Evolutionary conservation across 2,329 filamentous ascomycete genomes (phyloP).

Genomic region (Penicillium sp.): DNA sequence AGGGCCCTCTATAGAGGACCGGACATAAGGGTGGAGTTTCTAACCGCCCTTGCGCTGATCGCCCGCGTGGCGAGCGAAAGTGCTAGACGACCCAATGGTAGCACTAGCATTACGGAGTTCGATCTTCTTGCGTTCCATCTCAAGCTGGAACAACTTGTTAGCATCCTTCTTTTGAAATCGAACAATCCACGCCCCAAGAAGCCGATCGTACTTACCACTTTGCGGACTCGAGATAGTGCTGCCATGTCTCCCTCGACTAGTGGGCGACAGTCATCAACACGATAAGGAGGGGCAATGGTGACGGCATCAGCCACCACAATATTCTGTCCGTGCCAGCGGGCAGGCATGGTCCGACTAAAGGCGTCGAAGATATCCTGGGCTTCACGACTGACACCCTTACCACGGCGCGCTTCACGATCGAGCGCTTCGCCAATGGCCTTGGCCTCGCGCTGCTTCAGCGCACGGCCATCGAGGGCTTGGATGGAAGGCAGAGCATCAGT

Average conservation of each 20-base stretch:
- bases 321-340: conserved; percentile 55
- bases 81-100: conserved; percentile 32
- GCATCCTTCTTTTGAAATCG: not conserved
- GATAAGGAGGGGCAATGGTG: conserved; percentile 56
- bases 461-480: conserved; percentile 50
- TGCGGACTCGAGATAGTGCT: conserved; percentile 44
- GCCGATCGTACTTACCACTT: conserved; percentile 41
- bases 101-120: conserved; percentile 41
- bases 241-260: conserved; percentile 39
- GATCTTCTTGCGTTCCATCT: conserved; percentile 49
- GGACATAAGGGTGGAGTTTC: not conserved
- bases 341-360: conserved; percentile 57
- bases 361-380: conserved; percentile 62
- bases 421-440: conserved; percentile 54
- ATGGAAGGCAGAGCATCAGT: conserved; percentile 45
- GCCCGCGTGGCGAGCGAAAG: conserved; percentile 23
- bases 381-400: conserved; percentile 58
- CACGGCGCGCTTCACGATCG: conserved; percentile 54
- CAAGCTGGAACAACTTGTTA: conserved; percentile 31
- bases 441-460: conserved; percentile 53
- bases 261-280: conserved; percentile 50
- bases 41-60: conserved; percentile 24
- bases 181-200: not conserved
- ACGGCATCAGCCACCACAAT: conserved; percentile 61
- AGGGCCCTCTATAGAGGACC: not conserved